A percentile compares a stretch with the other conserved stretches of the same genome.
Evolutionary conservation across 139 green algal genomes (phyloP).

Genomic region (Zygnema circumcarinatum): DNA sequence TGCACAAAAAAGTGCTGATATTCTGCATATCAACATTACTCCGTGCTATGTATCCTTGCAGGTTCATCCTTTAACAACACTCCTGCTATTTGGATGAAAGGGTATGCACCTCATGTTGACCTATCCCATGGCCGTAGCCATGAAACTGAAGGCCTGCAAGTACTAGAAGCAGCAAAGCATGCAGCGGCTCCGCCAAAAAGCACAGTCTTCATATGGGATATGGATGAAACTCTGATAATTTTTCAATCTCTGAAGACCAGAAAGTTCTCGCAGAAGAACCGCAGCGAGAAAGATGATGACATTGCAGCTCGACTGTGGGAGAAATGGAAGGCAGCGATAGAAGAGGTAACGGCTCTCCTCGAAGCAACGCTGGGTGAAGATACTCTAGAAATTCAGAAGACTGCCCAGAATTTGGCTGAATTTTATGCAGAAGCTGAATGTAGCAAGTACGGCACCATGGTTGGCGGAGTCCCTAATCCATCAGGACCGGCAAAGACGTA

Average conservation of each 20-base stretch:
- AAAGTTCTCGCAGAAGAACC: neutral
- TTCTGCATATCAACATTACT: no score
- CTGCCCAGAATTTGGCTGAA: neutral
- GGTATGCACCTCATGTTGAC: no score
- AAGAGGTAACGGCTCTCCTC: neutral
- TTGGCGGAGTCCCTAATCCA: neutral
- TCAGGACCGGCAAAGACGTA: neutral
- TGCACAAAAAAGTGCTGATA: no score
- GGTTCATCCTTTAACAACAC: no score
- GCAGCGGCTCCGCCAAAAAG: no score
- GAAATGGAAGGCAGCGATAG: neutral
- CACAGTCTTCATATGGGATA: neutral
- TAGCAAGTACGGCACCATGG: neutral
- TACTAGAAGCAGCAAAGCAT: no score
- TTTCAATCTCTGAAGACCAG: neutral
- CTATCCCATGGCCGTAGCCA: no score
- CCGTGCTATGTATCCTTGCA: no score
- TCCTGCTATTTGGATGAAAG: no score
- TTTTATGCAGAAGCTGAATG: neutral
- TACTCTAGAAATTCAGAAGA: neutral
- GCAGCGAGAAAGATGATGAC: neutral
- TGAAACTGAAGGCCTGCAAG: no score
- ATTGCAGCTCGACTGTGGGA: neutral
- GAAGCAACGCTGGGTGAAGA: neutral
- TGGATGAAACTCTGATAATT: neutral